Conservation (phyloP, 306 rosid species). For the Dryas alaskensis region DNA sequence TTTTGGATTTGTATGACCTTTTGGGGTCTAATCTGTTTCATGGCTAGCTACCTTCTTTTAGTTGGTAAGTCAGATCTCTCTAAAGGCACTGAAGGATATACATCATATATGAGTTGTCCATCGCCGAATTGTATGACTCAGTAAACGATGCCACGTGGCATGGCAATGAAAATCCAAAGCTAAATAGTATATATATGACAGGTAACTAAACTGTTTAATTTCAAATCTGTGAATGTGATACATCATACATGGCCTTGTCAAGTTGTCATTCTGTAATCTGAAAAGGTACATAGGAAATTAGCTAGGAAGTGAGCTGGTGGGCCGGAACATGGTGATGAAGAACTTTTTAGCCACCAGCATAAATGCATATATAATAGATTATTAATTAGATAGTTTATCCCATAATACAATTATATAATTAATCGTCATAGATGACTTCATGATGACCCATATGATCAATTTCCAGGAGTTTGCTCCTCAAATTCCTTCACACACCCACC, state of each 20-base stretch:
- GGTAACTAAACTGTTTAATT: no score
- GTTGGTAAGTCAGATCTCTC: constrained; percentile 23
- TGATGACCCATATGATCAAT: neutral
- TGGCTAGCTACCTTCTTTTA: neutral
- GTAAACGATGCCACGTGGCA: constrained; percentile 21
- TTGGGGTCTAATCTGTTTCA: neutral
- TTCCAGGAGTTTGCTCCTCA: neutral
- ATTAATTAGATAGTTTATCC: no score
- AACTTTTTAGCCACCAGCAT: no score
- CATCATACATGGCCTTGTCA: no score
- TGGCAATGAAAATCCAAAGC: neutral
- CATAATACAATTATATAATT: no score
- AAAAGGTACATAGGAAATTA: no score
- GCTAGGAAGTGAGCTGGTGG: no score
- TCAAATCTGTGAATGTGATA: no score
- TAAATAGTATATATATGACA: no score
- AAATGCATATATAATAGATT: no score
- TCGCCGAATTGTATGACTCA: constrained; percentile 11
- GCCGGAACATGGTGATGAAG: no score
- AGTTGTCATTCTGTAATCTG: no score
- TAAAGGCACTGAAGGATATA: neutral
- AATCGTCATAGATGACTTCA: constrained; percentile 10
- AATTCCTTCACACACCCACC: neutral
- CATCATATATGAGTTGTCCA: neutral
- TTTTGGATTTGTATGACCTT: neutral